phyloP scores from a whole-genome alignment of 495 filamentous ascomycete genomes.

The Darksidea phi region DNA sequence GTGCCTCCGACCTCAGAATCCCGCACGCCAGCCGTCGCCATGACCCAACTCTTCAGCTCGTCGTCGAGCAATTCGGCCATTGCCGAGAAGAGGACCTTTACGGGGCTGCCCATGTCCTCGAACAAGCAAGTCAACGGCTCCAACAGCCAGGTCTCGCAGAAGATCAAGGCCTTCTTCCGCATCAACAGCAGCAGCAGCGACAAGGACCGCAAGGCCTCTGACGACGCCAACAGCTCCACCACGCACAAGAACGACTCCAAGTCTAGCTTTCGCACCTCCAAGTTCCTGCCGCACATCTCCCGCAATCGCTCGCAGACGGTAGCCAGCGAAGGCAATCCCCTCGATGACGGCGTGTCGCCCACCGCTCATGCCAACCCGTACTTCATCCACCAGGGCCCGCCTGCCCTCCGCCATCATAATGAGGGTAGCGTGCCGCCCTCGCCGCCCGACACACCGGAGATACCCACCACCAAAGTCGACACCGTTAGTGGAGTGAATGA shows the following conservation, averaged over 20 bases:
- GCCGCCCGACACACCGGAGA: constrained; percentile 81
- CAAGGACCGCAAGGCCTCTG: constrained; percentile 49
- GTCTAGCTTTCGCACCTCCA: constrained; percentile 73
- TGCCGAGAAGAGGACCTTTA: constrained; percentile 41
- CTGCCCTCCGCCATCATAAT: constrained; percentile 88
- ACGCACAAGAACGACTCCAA: constrained; percentile 58
- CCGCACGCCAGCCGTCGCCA: constrained; percentile 20
- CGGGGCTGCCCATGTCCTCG: constrained; percentile 37
- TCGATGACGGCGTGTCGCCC: constrained; percentile 86
- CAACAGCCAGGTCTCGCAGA: constrained; percentile 72
- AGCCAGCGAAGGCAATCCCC: constrained; percentile 85
- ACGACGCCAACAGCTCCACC: constrained; percentile 41
- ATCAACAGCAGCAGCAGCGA: constrained; percentile 64
- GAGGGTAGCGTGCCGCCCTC: constrained; percentile 92
- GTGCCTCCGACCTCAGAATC: not conserved
- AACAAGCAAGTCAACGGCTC: constrained; percentile 45
- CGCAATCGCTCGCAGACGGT: constrained; percentile 82
- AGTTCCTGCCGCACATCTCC: constrained; percentile 69
- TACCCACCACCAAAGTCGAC: constrained; percentile 63
- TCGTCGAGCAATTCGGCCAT: constrained; percentile 32
- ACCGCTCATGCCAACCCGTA: constrained; percentile 96
- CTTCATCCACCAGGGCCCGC: constrained; percentile 94
- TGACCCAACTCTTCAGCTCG: constrained; percentile 44
- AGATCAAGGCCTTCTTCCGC: constrained; percentile 96
- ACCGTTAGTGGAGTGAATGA: constrained; percentile 69